These are phyloP conservation scores for Venturia oleaginea DNA, from an alignment of 2,329 filamentous ascomycete species.

Conservation along the genomic window DNA sequence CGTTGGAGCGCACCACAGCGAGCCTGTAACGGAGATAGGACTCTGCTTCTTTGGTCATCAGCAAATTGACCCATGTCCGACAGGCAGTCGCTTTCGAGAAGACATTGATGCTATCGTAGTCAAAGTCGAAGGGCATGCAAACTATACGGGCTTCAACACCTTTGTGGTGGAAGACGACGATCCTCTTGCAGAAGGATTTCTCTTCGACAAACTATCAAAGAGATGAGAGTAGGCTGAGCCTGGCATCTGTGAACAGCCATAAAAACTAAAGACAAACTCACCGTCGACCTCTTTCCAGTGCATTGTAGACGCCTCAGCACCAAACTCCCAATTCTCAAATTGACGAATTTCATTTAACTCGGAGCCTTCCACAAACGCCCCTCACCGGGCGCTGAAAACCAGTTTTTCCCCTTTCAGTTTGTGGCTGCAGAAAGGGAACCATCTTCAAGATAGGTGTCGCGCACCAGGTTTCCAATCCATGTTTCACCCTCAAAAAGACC, in stretches of 20 bases:
- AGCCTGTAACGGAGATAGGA: not conserved
- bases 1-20: conserved; percentile 10
- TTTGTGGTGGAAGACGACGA: conserved; percentile 18
- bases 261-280: not conserved
- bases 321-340: not conserved
- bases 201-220: conserved; percentile 15
- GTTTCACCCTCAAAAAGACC: not conserved
- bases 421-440: not conserved
- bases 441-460: not conserved
- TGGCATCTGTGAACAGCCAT: not conserved
- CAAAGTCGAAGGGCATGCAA: conserved; percentile 17
- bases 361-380: not conserved
- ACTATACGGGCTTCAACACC: conserved; percentile 17
- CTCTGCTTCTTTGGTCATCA: conserved; percentile 37
- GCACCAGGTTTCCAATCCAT: not conserved
- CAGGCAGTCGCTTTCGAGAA: conserved; percentile 19
- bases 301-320: not conserved
- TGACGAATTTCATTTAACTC: not conserved
- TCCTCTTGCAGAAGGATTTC: conserved; percentile 16
- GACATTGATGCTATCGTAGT: conserved; percentile 16
- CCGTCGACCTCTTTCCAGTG: not conserved
- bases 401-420: not conserved
- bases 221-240: not conserved
- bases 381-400: not conserved
- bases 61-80: conserved; percentile 38